Evolutionary conservation across 2,329 filamentous ascomycete genomes (phyloP).

Genomic region (Colletotrichum salicis): DNA sequence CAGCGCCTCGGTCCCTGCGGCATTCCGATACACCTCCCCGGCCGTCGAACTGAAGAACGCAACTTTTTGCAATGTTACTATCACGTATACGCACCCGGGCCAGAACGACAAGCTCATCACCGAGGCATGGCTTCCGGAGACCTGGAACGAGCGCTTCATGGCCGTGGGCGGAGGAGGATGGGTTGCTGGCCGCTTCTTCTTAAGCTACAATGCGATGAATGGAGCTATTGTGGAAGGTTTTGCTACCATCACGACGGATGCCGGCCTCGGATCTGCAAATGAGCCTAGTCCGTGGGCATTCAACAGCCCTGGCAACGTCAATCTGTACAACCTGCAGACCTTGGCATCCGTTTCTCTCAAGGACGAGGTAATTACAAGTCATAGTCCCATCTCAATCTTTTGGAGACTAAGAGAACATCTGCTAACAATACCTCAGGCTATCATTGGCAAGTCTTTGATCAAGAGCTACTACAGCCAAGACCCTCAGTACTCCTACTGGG

Average conservation of each 20-base stretch:
- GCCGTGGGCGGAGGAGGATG: slow-evolving; percentile 45
- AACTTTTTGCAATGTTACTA: slow-evolving; percentile 14
- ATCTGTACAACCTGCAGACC: slow-evolving; percentile 43
- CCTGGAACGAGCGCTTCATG: slow-evolving; percentile 45
- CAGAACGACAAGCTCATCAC: slow-evolving; percentile 39
- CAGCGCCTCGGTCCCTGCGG: slow-evolving; percentile 16
- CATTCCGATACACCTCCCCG: slow-evolving; percentile 18
- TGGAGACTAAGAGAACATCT: slow-evolving; percentile 41
- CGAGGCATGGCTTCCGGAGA: slow-evolving; percentile 40
- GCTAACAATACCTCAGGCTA: slow-evolving; percentile 48
- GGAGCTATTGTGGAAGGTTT: slow-evolving; percentile 38
- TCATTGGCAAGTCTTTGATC: not conserved
- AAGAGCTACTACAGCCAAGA: not conserved
- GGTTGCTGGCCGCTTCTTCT: slow-evolving; percentile 37
- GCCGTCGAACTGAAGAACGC: slow-evolving; percentile 33
- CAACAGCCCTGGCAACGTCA: slow-evolving; percentile 26
- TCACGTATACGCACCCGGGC: slow-evolving; percentile 16
- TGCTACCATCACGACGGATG: slow-evolving; percentile 38
- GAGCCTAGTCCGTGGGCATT: slow-evolving; percentile 36
- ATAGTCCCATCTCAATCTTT: too few relatives aligned
- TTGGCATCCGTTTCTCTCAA: slow-evolving; percentile 43
- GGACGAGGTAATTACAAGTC: slow-evolving; percentile 61
- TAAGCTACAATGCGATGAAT: slow-evolving; percentile 35
- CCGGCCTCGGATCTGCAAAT: slow-evolving; percentile 22
- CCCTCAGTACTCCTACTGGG: slow-evolving; percentile 55